Evolutionary conservation across 129 eudicot species (phyloP), one percentile per base, ranked within the genome.

Genomic region (Mikania micrantha): DNA sequence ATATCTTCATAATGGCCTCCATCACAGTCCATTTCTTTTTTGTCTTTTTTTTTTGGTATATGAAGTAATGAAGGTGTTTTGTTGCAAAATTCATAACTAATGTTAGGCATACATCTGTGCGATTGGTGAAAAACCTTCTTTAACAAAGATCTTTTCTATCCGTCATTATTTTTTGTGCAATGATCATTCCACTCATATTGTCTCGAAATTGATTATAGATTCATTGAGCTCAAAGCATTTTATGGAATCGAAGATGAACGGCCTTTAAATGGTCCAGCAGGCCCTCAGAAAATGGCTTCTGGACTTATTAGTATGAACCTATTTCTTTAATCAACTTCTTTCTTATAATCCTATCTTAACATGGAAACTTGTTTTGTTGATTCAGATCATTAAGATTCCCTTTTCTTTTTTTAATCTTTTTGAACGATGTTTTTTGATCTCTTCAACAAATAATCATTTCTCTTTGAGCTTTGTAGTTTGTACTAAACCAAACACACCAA

Each of bases 211-310:
- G 65, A 57, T 32, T 27, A 73, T 78, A 94, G 97, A 75, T 94
- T 94, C 53, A 12, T 38, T n/a, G 96, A 89, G 83, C 97, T 94
- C 10, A 89, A 85, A 83, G 69, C 70, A 54, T 63, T 73, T 66
- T 87, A 89, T 60, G 97, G 95, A 36, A 84, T 94, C 67, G 99
- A 88, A 58, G 96, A 92, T 74, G 89, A 76, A 66, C 85, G 81
- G 75, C 85, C 90, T 34, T 70, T 82, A 61, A 79, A 40, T 58
- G 85, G 81, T 61, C 83, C 84, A 67, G 56, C 86, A 44, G 99
- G 97, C 65, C 97, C 97, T 58, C 96, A 88, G 72, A 91, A 85
- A 73, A 81, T 85, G 93, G 40, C 89, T 52, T 82, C 97, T 8
- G 89, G 97, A 25, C 90, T 91, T 38, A 74, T 85, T 31, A 63